Percentiles rank a stretch among this genome's conserved stretches.
Conservation (phyloP, 2,329 filamentous ascomycete species). For the Keithomyces neogunnii region DNA sequence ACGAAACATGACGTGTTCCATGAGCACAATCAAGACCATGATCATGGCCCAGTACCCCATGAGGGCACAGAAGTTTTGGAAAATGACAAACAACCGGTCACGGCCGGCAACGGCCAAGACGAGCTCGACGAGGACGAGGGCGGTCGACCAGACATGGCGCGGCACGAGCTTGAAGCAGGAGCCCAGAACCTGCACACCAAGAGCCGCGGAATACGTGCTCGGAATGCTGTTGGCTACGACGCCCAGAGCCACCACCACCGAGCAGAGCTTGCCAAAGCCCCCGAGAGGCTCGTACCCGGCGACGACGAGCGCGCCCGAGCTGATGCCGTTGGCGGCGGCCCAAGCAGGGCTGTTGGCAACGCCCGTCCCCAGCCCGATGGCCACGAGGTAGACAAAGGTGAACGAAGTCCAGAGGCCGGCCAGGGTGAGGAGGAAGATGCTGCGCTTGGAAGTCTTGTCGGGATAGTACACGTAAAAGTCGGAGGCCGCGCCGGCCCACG, state of each 20-base stretch:
- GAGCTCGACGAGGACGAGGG: slow-evolving; percentile 45
- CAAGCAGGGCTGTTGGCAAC: slow-evolving; percentile 40
- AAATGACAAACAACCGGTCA: slow-evolving; percentile 41
- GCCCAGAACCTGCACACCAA: slow-evolving; percentile 51
- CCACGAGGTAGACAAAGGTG: slow-evolving; percentile 60
- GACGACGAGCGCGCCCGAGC: slow-evolving; percentile 47
- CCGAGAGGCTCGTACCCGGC: slow-evolving; percentile 44
- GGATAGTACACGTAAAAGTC: slow-evolving; percentile 80
- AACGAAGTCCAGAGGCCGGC: slow-evolving; percentile 51
- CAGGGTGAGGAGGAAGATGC: slow-evolving; percentile 63
- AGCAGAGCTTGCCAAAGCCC: slow-evolving; percentile 48
- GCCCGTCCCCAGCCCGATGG: slow-evolving; percentile 43
- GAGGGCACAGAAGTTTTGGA: slow-evolving; percentile 44
- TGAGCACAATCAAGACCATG: slow-evolving; percentile 38
- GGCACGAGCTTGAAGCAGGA: slow-evolving; percentile 44
- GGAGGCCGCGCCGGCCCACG: slow-evolving; percentile 64
- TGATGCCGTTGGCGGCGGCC: slow-evolving; percentile 40
- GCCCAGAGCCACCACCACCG: slow-evolving; percentile 45
- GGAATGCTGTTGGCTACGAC: slow-evolving; percentile 48
- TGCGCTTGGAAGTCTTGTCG: slow-evolving; percentile 43
- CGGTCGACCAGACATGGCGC: slow-evolving; percentile 44
- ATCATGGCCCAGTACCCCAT: slow-evolving; percentile 49
- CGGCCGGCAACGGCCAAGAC: slow-evolving; percentile 47
- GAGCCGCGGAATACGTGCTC: slow-evolving; percentile 47
- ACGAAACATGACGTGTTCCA: slow-evolving; percentile 36